These are phyloP conservation scores for Monilinia fructicola DNA, from an alignment of 2,329 filamentous ascomycete species.

Conservation along the genomic window DNA sequence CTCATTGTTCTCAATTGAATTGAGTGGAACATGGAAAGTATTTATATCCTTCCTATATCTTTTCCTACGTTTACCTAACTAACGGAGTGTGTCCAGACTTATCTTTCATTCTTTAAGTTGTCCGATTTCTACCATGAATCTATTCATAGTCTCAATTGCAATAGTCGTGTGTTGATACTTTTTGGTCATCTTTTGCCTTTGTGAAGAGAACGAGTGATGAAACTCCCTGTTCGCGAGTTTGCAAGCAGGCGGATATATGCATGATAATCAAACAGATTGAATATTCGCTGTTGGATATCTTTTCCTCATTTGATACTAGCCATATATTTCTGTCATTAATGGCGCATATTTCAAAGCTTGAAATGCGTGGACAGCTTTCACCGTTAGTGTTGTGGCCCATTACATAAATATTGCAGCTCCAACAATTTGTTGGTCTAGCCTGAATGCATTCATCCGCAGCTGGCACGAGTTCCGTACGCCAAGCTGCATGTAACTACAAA, in stretches of 20 bases:
- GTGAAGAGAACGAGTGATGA: not conserved
- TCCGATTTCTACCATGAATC: too few species aligned
- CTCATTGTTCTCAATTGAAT: too few species aligned
- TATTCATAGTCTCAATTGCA: too few species aligned
- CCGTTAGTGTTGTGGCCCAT: constrained; percentile 4
- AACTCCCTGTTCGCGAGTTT: not conserved
- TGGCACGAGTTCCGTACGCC: constrained; percentile 18
- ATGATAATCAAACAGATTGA: constrained; percentile 1
- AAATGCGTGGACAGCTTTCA: not conserved
- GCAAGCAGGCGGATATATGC: not conserved
- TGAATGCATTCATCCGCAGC: constrained; percentile 11
- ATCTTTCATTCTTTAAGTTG: too few species aligned
- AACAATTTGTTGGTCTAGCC: constrained; percentile 18
- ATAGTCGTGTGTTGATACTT: too few species aligned
- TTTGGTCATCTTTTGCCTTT: too few species aligned
- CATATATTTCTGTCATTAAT: not conserved
- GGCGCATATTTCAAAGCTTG: not conserved
- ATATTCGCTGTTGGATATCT: not conserved
- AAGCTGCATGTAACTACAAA: constrained; percentile 11
- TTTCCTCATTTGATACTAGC: constrained; percentile 1
- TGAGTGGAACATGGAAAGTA: too few species aligned
- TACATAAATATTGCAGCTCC: constrained; percentile 10
- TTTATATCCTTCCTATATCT: too few species aligned
- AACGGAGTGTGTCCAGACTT: too few species aligned
- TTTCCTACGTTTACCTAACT: too few species aligned